Base-by-base conservation (phyloP, 2,329 filamentous ascomycete species). In the Hymenoscyphus linearis region DNA sequence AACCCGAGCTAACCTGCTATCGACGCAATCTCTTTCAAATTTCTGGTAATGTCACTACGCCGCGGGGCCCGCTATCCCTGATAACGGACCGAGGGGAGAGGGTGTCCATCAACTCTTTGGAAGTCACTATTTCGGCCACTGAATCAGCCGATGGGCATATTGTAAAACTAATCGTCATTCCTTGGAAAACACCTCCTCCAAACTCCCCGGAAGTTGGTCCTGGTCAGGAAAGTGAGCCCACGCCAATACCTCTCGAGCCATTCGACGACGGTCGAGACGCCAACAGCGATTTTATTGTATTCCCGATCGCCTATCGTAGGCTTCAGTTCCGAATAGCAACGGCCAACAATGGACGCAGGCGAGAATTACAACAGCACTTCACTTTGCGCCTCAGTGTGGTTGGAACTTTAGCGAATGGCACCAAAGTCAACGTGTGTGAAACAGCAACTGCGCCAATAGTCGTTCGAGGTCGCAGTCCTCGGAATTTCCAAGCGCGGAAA, bases 291-390 rank as follows among this genome's bases (percentile, higher is more conserved):
- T 93, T 89, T 67, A 90, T 91, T 16, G 92, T 90, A 52, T 96
- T 96, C 69, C 93, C 93, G 4, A 93, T 98, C 65, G 91, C 92
- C 54, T 98, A 93, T 91, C 92, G 95, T 70, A 84, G 93, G 61
- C 77, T 98, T 64, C 93, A 98, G 71, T 98, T 98, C 72, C 84
- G 93, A 69, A 96, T 88, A 80, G 93, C 93, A 18, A 98, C 93
- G 9, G 93, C 93, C 60, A 98, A 98, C 77, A 98, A 98, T 73
- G 93, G 93, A 12, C 86, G 93, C 63, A 83, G 93, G 65, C 96
- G 96, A 77, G 93, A 98, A 74, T 82, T 98, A 53, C 93, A 98
- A 73, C 93, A 98, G 73, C 93, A 98, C 76, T 98, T 98, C 74
- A 87, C 96, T 12, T 82, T 98, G 61, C 88, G 92, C 65, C 79